These are phyloP conservation scores for Maudiozyma humilis DNA, from an alignment of 1,139 yeast species.

Conservation along the genomic window DNA sequence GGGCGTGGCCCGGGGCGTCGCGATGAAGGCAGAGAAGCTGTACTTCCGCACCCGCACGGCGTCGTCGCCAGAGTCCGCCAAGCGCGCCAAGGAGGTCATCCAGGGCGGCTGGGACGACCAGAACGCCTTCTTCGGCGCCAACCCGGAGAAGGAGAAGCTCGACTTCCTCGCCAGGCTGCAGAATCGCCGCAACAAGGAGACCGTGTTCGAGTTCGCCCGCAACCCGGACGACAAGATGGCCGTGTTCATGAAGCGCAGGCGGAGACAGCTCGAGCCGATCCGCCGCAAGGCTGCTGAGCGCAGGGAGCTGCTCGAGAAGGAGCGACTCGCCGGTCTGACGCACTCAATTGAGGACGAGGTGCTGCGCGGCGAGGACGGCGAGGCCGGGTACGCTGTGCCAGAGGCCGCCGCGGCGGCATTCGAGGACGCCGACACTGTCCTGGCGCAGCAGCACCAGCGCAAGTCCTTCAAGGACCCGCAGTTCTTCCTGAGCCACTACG, in stretches of 20 bases:
- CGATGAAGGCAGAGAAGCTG: conserved; percentile 79
- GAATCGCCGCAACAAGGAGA: conserved; percentile 66
- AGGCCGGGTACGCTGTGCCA: conserved; percentile 47
- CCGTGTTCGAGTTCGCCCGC: conserved; percentile 82
- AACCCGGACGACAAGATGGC: conserved; percentile 63
- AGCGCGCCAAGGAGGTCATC: conserved; percentile 73
- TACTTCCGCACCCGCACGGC: conserved; percentile 79
- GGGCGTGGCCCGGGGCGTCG: conserved; percentile 55
- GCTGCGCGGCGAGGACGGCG: conserved; percentile 44
- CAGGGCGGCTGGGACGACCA: conserved; percentile 86
- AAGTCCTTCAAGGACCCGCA: conserved; percentile 68
- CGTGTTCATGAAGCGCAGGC: conserved; percentile 75
- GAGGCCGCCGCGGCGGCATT: conserved; percentile 50
- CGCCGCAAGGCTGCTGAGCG: conserved; percentile 71
- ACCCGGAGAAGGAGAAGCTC: conserved; percentile 65
- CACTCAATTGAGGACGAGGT: conserved; percentile 70
- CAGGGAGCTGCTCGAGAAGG: conserved; percentile 60
- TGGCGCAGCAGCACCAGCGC: conserved; percentile 32
- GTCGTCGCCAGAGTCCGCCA: conserved; percentile 78
- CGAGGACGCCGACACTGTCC: conserved; percentile 53
- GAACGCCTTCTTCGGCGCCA: conserved; percentile 67
- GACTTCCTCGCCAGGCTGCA: conserved; percentile 62
- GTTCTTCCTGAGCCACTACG: conserved; percentile 82
- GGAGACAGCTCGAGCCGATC: conserved; percentile 81
- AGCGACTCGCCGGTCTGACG: conserved; percentile 65